phyloP scores from a whole-genome alignment of 2,329 filamentous ascomycete genomes.

The Epicoccum nigrum region DNA sequence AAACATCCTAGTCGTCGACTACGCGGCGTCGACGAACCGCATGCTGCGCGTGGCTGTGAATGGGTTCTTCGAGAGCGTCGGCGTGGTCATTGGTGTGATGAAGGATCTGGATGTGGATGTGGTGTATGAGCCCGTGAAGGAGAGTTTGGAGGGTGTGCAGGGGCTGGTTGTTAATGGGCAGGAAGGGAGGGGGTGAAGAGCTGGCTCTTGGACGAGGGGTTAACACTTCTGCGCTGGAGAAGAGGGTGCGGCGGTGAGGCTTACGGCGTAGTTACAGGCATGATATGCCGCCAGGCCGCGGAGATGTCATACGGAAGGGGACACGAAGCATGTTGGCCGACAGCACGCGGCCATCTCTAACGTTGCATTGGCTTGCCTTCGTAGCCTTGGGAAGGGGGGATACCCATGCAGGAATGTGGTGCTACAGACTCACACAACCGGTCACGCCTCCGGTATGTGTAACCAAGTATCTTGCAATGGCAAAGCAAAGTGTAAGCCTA shows the following conservation, averaged over 20 bases:
- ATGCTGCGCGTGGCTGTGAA: slow-evolving; percentile 97
- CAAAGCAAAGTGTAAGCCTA: background rate
- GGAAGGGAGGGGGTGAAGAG: slow-evolving; percentile 40
- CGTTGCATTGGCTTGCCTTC: background rate
- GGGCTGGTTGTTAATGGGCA: slow-evolving; percentile 61
- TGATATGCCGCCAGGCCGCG: too few species aligned
- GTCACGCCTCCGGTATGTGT: background rate
- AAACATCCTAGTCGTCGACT: slow-evolving; percentile 72
- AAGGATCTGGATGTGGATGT: slow-evolving; percentile 87
- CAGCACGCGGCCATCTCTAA: too few species aligned
- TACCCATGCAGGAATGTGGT: background rate
- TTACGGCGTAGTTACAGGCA: too few species aligned
- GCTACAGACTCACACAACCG: background rate
- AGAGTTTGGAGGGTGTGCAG: slow-evolving; percentile 66
- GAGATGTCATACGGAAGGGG: background rate
- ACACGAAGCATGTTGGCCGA: background rate
- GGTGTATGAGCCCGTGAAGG: slow-evolving; percentile 57
- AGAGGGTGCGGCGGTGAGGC: too few species aligned
- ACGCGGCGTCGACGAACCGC: slow-evolving; percentile 88
- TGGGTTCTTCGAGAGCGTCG: slow-evolving; percentile 90
- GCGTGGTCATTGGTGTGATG: slow-evolving; percentile 87
- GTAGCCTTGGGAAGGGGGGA: background rate
- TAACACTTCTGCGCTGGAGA: background rate
- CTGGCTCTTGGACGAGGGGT: background rate
- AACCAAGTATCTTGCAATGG: background rate